Percentiles rank a stretch among this genome's conserved stretches.
Evolutionary conservation across 2,329 filamentous ascomycete genomes (phyloP).

Genomic region (Botrytis paeoniae): DNA sequence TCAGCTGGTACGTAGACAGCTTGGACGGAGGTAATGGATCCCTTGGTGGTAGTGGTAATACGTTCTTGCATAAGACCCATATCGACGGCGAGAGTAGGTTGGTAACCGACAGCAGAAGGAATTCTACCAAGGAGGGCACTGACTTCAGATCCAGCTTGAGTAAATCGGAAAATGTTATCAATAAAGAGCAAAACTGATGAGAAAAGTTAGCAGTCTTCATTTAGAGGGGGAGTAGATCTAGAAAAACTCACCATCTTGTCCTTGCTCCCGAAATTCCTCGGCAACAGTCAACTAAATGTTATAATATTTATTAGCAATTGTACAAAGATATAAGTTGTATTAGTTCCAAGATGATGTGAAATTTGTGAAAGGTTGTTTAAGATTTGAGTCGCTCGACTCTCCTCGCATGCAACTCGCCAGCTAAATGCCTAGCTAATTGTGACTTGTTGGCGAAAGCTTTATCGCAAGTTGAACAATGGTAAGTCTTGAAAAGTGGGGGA

Average conservation of each 20-base stretch:
- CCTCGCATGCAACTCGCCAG: no score
- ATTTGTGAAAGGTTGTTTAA: not conserved
- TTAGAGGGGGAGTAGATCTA: not conserved
- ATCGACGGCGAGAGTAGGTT: slow-evolving; percentile 96
- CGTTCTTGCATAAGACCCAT: slow-evolving; percentile 99
- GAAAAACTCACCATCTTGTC: slow-evolving; percentile 72
- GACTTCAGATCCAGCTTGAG: slow-evolving; percentile 99
- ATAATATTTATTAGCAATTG: not conserved
- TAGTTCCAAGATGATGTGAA: not conserved
- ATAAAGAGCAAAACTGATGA: slow-evolving; percentile 89
- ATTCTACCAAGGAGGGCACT: slow-evolving; percentile 99
- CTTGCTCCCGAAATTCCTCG: no score
- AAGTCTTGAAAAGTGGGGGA: not conserved
- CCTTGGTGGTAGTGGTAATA: slow-evolving; percentile 99
- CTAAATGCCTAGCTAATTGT: no score
- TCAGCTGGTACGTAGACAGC: slow-evolving; percentile 99
- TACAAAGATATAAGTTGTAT: not conserved
- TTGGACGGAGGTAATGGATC: slow-evolving; percentile 99
- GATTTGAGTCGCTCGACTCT: not conserved
- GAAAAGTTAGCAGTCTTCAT: slow-evolving; percentile 30
- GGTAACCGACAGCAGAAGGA: slow-evolving; percentile 99
- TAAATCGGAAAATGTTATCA: slow-evolving; percentile 99
- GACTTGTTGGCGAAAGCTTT: no score
- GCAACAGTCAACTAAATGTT: no score
- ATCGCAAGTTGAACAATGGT: not conserved